These are phyloP conservation scores for Prosopis cineraria DNA, from an alignment of 306 rosid species.

Conservation along the genomic window DNA sequence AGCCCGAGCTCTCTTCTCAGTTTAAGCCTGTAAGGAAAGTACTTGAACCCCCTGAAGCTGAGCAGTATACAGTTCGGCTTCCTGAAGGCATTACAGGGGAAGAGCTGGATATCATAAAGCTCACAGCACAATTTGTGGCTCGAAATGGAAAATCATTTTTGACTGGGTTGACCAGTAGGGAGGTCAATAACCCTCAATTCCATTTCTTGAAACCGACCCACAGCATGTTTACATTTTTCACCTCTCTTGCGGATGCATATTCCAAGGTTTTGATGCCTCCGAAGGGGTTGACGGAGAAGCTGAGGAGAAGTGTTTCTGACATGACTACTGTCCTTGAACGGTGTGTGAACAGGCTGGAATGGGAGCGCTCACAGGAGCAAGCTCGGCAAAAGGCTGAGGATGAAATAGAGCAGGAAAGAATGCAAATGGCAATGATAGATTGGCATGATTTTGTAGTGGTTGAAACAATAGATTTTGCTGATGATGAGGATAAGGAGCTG, in stretches of 20 bases:
- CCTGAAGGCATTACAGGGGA: slow-evolving; percentile 98
- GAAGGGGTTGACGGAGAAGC: slow-evolving; percentile 75
- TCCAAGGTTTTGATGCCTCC: slow-evolving; percentile 96
- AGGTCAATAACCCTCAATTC: slow-evolving; percentile 84
- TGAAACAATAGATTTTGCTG: slow-evolving; percentile 88
- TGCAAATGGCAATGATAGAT: slow-evolving; percentile 97
- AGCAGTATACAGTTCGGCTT: slow-evolving; percentile 89
- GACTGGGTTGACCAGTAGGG: slow-evolving; percentile 91
- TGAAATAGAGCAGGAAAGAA: slow-evolving; percentile 92
- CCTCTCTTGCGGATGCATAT: slow-evolving; percentile 93
- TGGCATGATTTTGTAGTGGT: slow-evolving; percentile 99
- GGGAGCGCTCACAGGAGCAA: slow-evolving; percentile 97
- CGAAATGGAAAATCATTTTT: slow-evolving; percentile 92
- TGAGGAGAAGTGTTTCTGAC: slow-evolving; percentile 75
- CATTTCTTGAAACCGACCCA: slow-evolving; percentile 96
- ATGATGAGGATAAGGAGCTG: slow-evolving; percentile 93
- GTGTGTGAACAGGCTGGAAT: slow-evolving; percentile 84
- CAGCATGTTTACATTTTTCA: slow-evolving; percentile 93
- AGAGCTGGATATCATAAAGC: slow-evolving; percentile 91
- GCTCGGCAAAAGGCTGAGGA: slow-evolving; percentile 95
- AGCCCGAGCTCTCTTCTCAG: slow-evolving; percentile 68
- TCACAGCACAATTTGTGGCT: slow-evolving; percentile 94
- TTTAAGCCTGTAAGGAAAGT: slow-evolving; percentile 73
- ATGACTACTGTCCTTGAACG: slow-evolving; percentile 93
- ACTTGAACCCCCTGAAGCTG: slow-evolving; percentile 90